These are phyloP conservation scores for Hericium coralloides DNA, from an alignment of 768 basidiomycete species.

Conservation along the genomic window DNA sequence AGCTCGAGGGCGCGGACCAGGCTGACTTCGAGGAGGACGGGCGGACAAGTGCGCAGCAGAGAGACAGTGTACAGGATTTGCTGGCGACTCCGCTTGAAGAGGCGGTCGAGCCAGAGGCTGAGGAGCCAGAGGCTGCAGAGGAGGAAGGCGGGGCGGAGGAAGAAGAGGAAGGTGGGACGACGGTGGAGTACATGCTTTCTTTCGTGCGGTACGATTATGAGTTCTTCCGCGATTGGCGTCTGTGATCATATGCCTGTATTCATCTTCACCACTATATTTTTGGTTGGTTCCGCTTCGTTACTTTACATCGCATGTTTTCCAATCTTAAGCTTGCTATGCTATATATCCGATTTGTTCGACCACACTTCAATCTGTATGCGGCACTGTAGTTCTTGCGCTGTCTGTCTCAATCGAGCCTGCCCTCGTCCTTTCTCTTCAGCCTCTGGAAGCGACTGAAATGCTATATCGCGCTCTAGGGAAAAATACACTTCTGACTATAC, in stretches of 20 bases:
- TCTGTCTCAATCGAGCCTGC: too few species aligned
- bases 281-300: not conserved
- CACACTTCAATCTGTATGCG: too few species aligned
- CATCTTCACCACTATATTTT: not conserved
- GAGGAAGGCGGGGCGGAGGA: conserved; percentile 25
- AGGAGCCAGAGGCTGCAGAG: conserved; percentile 20
- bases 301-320: not conserved
- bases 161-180: conserved; percentile 55
- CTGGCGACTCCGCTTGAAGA: conserved; percentile 8
- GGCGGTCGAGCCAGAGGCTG: conserved; percentile 7
- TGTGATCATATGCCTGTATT: conserved; percentile 24
- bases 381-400: too few species aligned
- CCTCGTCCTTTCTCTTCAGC: too few species aligned
- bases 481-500: too few species aligned
- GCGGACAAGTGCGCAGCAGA: conserved; percentile 5
- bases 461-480: too few species aligned
- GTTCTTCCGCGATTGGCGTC: conserved; percentile 65
- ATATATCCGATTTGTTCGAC: too few species aligned
- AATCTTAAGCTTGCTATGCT: too few species aligned
- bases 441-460: too few species aligned
- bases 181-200: conserved; percentile 79
- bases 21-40: conserved; percentile 59
- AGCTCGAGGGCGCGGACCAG: conserved; percentile 69
- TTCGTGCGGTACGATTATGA: conserved; percentile 55
- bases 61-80: not conserved